phyloP scores from a whole-genome alignment of 495 filamentous ascomycete genomes.

The Hypomontagnella monticulosa region DNA sequence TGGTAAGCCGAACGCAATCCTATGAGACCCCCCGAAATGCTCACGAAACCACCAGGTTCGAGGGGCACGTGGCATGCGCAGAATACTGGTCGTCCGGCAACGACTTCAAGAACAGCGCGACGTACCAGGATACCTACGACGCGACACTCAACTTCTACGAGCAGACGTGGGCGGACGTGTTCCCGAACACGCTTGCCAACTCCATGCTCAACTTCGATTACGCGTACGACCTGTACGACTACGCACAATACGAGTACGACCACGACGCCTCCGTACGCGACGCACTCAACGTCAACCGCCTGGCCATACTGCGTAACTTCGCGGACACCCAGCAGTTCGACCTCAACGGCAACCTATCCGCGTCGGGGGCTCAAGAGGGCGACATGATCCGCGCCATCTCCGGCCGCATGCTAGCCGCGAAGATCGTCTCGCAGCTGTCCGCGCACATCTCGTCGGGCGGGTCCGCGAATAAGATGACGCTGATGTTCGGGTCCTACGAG shows the following conservation, averaged over 20 bases:
- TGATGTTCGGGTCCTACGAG: slow-evolving; percentile 55
- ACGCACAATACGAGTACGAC: slow-evolving; percentile 50
- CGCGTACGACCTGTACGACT: slow-evolving; percentile 57
- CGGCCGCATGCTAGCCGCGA: slow-evolving; percentile 52
- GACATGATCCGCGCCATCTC: slow-evolving; percentile 53
- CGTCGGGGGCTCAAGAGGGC: slow-evolving; percentile 34
- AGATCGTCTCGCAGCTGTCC: slow-evolving; percentile 42
- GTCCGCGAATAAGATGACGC: slow-evolving; percentile 47
- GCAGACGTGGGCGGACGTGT: slow-evolving; percentile 42
- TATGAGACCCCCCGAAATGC: not conserved
- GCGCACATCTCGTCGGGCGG: slow-evolving; percentile 45
- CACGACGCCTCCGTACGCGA: slow-evolving; percentile 45
- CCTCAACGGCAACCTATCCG: slow-evolving; percentile 50
- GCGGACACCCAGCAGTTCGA: slow-evolving; percentile 49
- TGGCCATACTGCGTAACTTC: slow-evolving; percentile 41
- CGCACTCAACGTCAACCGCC: slow-evolving; percentile 31
- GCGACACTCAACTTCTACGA: slow-evolving; percentile 48
- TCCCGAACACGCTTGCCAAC: slow-evolving; percentile 41
- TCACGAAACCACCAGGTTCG: slow-evolving; percentile 38
- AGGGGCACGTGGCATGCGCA: slow-evolving; percentile 46
- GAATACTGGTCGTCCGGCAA: slow-evolving; percentile 43
- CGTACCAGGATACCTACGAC: slow-evolving; percentile 36
- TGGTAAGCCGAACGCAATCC: slow-evolving; percentile 41
- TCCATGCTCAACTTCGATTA: slow-evolving; percentile 49
- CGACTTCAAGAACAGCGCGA: slow-evolving; percentile 38